Base-by-base conservation (phyloP, 2,329 filamentous ascomycete genomes). In the Ceratocystiopsis minuta region DNA sequence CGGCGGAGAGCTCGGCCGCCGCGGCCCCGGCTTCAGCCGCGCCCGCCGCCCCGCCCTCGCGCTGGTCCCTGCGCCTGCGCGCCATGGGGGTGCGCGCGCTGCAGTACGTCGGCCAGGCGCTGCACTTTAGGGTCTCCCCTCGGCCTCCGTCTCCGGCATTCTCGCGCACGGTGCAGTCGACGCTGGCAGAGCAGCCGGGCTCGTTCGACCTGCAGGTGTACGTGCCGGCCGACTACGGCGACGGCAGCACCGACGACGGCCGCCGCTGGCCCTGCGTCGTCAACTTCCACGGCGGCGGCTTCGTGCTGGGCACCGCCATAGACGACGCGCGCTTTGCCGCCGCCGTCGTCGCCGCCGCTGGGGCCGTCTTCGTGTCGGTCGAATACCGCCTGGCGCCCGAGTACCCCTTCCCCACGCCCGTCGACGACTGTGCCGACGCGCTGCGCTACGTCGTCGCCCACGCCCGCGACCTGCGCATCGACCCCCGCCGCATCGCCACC, bases 341-440 rank as follows among this genome's bases (percentile, higher is more conserved):
- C 4, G 60, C 65, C 33, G 66, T 76, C 4, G 57, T 69, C 34
- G 57, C 67, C 20, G 59, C 42, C 2, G 34, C 39, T 13, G 65
- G 71, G 41, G 72, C 69, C 24, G 61, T 80, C 17, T 66, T 78
- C 42, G 67, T 80, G 46, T 72, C 68, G 2, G 72, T 79, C 49
- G 74, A 78, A 50, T 81, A 82, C 53, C 68, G 78, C n/a, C 65
- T 80, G 2, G 75, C 76, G 0, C 78, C 78, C 0, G 69, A 71
- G 50, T 63, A 70, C 48, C 75, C 75, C 0, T 80, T 78, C 52
- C 77, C 76, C 1, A 70, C 68, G 0, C 68, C 74, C 0, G 66
- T 80, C 0, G 74, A 81, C 48, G 78, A 81, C 52, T 71, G 72
- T 36, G 70, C 72, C 24, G 75, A 79, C 46, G 72, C 75, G 1